These are phyloP conservation scores for Didymella keratinophila DNA, from an alignment of 2,329 filamentous ascomycete species.

Conservation along the genomic window DNA sequence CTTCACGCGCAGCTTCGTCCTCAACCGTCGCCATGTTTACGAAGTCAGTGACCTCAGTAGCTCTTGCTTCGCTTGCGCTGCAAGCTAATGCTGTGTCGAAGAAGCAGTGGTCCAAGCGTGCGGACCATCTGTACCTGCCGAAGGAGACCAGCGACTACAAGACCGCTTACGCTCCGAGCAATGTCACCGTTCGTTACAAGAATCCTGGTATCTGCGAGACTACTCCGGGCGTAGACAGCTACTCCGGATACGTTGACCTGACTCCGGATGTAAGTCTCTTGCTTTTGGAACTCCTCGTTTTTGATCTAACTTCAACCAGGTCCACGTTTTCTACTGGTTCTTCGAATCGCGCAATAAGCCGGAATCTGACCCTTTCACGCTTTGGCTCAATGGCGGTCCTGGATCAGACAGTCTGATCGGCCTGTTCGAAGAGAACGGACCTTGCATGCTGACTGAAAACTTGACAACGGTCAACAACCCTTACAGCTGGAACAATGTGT, in stretches of 20 bases:
- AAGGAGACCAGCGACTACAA: conserved; percentile 55
- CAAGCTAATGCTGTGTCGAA: conserved; percentile 29
- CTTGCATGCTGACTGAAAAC: conserved; percentile 32
- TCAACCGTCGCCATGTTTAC: conserved; percentile 22
- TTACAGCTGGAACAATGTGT: conserved; percentile 66
- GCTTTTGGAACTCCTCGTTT: not conserved
- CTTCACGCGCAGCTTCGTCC: not conserved
- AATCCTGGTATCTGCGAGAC: conserved; percentile 63
- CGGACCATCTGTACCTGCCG: conserved; percentile 40
- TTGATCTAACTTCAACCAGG: conserved; percentile 13
- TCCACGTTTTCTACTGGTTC: conserved; percentile 59
- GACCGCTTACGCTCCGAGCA: conserved; percentile 55
- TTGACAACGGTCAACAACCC: conserved; percentile 57
- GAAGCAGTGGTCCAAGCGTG: conserved; percentile 33
- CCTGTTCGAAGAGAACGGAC: conserved; percentile 56
- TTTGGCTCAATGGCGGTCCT: conserved; percentile 63
- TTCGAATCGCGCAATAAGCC: conserved; percentile 61
- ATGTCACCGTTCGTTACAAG: conserved; percentile 60
- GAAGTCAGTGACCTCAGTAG: conserved; percentile 24
- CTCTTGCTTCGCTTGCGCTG: conserved; percentile 24
- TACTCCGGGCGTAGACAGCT: conserved; percentile 59
- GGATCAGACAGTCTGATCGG: conserved; percentile 63
- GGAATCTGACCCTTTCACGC: conserved; percentile 56
- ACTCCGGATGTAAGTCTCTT: conserved; percentile 30
- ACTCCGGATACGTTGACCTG: conserved; percentile 55